These are phyloP conservation scores for Candida berthetii DNA, from an alignment of 805 yeast species.

Conservation along the genomic window DNA sequence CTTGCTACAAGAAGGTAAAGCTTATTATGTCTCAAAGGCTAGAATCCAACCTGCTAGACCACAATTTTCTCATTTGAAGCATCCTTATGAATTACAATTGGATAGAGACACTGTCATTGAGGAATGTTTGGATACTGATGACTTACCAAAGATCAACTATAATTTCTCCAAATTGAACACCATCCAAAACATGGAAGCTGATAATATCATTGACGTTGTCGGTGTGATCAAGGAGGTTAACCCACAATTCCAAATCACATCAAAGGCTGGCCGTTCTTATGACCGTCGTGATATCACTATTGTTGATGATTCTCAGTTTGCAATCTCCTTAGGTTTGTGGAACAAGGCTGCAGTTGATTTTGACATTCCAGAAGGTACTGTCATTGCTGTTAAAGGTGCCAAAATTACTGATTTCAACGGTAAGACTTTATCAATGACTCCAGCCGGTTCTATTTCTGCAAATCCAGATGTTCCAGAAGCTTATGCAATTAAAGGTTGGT, in stretches of 20 bases:
- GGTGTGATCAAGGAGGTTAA: slow-evolving; percentile 79
- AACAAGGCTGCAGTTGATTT: slow-evolving; percentile 81
- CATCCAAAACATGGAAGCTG: slow-evolving; percentile 62
- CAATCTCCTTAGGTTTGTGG: slow-evolving; percentile 84
- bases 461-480: slow-evolving; percentile 92
- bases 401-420: slow-evolving; percentile 88
- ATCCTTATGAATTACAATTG: slow-evolving; percentile 82
- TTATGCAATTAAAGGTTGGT: slow-evolving; percentile 90
- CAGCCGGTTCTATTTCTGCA: slow-evolving; percentile 65
- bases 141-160: slow-evolving; percentile 76
- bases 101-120: slow-evolving; percentile 75
- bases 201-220: slow-evolving; percentile 75
- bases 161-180: slow-evolving; percentile 66
- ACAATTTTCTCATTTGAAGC: slow-evolving; percentile 74
- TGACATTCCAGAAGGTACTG: slow-evolving; percentile 64
- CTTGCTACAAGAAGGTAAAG: slow-evolving; percentile 80
- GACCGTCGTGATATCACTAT: slow-evolving; percentile 85
- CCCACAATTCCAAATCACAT: slow-evolving; percentile 71
- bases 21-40: slow-evolving; percentile 77
- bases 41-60: slow-evolving; percentile 80
- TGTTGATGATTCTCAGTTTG: slow-evolving; percentile 78
- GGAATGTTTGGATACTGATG: slow-evolving; percentile 54
- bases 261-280: slow-evolving; percentile 87
- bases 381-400: slow-evolving; percentile 89
- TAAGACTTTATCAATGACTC: slow-evolving; percentile 73